Evolutionary conservation across 2,329 filamentous ascomycete species (phyloP), one percentile per base, ranked within the genome.

Genomic region (Fusarium subtropicale): DNA sequence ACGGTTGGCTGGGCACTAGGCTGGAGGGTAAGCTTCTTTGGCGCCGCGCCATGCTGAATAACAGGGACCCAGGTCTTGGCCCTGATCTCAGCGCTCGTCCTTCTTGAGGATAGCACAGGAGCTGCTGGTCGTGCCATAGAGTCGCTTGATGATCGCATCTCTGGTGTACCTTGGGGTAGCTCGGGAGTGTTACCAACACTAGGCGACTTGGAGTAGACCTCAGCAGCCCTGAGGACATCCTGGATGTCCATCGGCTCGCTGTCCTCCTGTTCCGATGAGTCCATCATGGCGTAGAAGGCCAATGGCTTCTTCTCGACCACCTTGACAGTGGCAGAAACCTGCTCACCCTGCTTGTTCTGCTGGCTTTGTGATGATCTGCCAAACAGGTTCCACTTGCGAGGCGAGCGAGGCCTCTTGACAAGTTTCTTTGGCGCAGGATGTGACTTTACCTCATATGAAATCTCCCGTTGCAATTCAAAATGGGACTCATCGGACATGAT

Each of bases 301-400:
- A 88, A 77, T 1, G 85, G 79, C 62, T 87, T 88, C 56, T 81
- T 82, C 56, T 82, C 81, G 0, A 84, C 81, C 16, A 80, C 74
- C 44, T 84, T 82, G n/a, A 85, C 81, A 2, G 85, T 81, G 4
- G 84, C 83, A 1, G 83, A 75, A n/a, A 86, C 81, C 3, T 81
- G 79, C 7, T 79, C 73, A 18, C 75, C 76, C 61, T 81, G 81
- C 60, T 82, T 84, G 4, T 69, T 74, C 4, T 81, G 72, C 42
- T 82, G 79, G 36, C 77, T 82, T 31, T 87, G 85, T 0, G 64
- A 52, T 47, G 85, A 85, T 47, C 87, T 82, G 50, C 87, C 83
- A 69, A 91, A 90, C 15, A 90, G 75, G 66, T 89, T 90, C 88
- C 88, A 91, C 69, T 86, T 89, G 10, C 85, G 83, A 26, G 87